Evolutionary conservation across 129 eudicot genomes (phyloP).

Genomic region (Tagetes patula): DNA sequence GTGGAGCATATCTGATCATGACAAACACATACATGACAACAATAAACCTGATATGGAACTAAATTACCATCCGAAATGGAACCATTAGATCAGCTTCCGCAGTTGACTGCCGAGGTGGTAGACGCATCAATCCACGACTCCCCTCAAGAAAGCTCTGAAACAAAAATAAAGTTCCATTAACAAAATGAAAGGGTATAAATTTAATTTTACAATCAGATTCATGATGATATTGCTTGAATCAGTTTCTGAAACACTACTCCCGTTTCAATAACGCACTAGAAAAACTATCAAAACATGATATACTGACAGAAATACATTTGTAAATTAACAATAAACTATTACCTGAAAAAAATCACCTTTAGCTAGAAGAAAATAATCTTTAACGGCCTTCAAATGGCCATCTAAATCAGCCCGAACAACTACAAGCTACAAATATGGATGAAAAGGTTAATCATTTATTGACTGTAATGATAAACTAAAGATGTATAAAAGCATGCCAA

Average conservation of each 20-base stretch:
- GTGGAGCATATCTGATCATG: slow-evolving; percentile 10
- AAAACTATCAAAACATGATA: background rate
- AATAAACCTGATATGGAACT: background rate
- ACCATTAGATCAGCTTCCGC: slow-evolving; percentile 98
- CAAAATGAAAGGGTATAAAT: background rate
- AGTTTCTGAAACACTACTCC: background rate
- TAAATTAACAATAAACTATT: slow-evolving; percentile 21
- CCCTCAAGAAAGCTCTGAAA: slow-evolving; percentile 83
- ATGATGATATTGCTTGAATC: slow-evolving; percentile 1
- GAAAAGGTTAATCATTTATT: slow-evolving; percentile 4
- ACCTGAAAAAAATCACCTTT: slow-evolving; percentile 99
- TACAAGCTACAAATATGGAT: slow-evolving; percentile 67
- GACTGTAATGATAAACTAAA: slow-evolving; percentile 5
- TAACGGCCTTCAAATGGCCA: slow-evolving; percentile 92
- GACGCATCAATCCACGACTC: slow-evolving; percentile 85
- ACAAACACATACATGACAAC: background rate
- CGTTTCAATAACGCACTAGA: background rate
- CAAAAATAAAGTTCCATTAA: slow-evolving; percentile 12
- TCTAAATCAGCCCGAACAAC: slow-evolving; percentile 88
- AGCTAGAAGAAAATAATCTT: slow-evolving; percentile 91
- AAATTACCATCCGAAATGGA: slow-evolving; percentile 79
- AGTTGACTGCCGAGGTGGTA: slow-evolving; percentile 94
- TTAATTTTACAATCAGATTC: background rate
- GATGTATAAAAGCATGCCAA: slow-evolving; percentile 14
- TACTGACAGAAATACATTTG: background rate